Evolutionary conservation across 768 basidiomycete species (phyloP), one percentile per base, ranked within the genome.

Genomic region (Phylloporus scabripes): DNA sequence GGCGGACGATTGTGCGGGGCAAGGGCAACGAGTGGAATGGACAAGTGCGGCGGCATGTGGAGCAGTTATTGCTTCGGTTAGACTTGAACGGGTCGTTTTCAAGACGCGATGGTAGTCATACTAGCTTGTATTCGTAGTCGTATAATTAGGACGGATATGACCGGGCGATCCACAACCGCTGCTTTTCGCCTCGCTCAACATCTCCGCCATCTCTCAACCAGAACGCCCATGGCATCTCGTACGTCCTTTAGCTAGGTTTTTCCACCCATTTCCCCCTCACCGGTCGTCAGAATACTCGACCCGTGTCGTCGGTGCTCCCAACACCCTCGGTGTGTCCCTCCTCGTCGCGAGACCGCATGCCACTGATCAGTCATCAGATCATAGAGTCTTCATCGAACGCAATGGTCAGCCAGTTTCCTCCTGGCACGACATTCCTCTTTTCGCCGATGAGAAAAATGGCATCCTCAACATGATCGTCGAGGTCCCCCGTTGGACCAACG

Each of bases 401-500:
- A 85, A 88, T 61, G 86, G 87, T 60, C 77, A 80, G 46, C 86
- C 89, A 67, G 72, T 90, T 48, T 92, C 91, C 10, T 76, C 87
- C 52, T 92, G 85, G 81, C 96, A 98, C 66, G 96, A 99, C 73
- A 88, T 99, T 68, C 92, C 95, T 10, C 92, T 98, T 64, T 97
- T 96, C 69, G 93, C 93, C 47, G 92, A 99, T 73, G 90, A 85
- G 76, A 85, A 76, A 74, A 88, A 87, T 70, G 90, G 90, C 64
- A 86, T 97, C 76, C 79, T 96, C 74, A 98, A 97, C 86, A 97
- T 98, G 92, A 76, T 96, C 70, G 93, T 96, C 72, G 92, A 96
- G 74, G 82, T 95, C 49, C 96, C 96, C 42, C 88, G 96, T 63
- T 99, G 96, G 96, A 96, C 94, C 70, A 97, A 99, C 77, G 96